Base-by-base conservation (phyloP, 2,329 filamentous ascomycete species). In the Diaporthe batatas region DNA sequence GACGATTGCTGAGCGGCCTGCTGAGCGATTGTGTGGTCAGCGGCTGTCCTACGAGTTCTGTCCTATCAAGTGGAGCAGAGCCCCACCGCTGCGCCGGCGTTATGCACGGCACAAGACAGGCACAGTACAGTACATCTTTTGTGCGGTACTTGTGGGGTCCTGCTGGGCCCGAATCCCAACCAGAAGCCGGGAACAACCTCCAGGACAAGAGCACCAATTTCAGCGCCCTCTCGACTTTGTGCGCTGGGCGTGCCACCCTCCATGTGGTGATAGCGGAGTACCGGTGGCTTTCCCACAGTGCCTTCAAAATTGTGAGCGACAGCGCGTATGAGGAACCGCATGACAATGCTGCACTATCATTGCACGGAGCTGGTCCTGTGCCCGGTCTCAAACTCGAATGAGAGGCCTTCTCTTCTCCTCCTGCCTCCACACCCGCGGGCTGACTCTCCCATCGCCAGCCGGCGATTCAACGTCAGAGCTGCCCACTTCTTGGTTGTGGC, bases 11-110 rank as follows among this genome's bases (percentile, higher is more conserved):
- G 70, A 59, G 44, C 57, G 54, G 69, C 68, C 49, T 65, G 49
- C 62, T 74, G 70, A 59, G 44, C 57, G 64, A 73, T 75, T 75
- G 70, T 76, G 73, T 76, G 76, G 76, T 72, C 72, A 76, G 71
- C 71, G 71, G 72, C 72, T 73, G 54, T 68, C 65, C 21, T 72
- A 47, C 68, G 47, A 71, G 58, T 68, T 29, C 69, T 67, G 70
- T 70, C 76, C 76, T 75, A 77, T 77, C 73, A 76, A 62, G 68
- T 72, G 68, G 71, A 47, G 70, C 58, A 59, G 32, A 49, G 59
- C 53, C 47, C 72, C 64, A 67, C 62, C 67, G 68, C 73, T 53
- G n/a, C 69, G 64, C 69, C 75, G 72, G 70, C 71, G 51, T 75
- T 72, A 75, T 75, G 74, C 76, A 76, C 71, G 70, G 70, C 71